Evolutionary conservation across 306 rosid species (phyloP).

Genomic region (Arachis hypogaea): DNA sequence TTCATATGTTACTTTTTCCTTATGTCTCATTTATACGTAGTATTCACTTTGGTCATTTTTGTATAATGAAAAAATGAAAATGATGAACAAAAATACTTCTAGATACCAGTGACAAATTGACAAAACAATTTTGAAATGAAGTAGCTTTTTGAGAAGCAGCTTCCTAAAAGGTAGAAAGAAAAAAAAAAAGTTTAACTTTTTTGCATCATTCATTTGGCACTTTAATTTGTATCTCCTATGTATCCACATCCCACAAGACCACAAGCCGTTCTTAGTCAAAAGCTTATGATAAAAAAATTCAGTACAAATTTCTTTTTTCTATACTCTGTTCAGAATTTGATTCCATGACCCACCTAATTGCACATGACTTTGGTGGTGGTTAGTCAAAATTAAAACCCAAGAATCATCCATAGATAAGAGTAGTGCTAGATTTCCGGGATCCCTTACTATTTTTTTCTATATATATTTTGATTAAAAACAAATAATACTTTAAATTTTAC

Average conservation of each 20-base stretch:
- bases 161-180: constrained; percentile 26
- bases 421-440: background rate
- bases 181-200: constrained; percentile 33
- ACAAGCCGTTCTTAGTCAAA: background rate
- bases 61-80: constrained; percentile 15
- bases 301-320: background rate
- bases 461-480: no score
- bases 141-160: constrained; percentile 26
- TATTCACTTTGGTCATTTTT: background rate
- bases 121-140: no score
- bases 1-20: background rate
- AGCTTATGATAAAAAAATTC: constrained; percentile 13
- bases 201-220: constrained; percentile 20
- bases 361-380: background rate
- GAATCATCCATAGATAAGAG: constrained; percentile 11
- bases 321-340: background rate
- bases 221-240: constrained; percentile 14
- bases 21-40: background rate
- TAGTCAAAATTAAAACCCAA: constrained; percentile 29
- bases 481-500: no score
- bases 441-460: background rate
- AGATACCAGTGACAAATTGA: constrained; percentile 20
- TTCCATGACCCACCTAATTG: background rate
- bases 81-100: constrained; percentile 19
- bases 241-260: constrained; percentile 11